Evolutionary conservation across 192 early-diverging fungal species (phyloP), one percentile per base, ranked within the genome.

Genomic region (Chytriomyces confervae): DNA sequence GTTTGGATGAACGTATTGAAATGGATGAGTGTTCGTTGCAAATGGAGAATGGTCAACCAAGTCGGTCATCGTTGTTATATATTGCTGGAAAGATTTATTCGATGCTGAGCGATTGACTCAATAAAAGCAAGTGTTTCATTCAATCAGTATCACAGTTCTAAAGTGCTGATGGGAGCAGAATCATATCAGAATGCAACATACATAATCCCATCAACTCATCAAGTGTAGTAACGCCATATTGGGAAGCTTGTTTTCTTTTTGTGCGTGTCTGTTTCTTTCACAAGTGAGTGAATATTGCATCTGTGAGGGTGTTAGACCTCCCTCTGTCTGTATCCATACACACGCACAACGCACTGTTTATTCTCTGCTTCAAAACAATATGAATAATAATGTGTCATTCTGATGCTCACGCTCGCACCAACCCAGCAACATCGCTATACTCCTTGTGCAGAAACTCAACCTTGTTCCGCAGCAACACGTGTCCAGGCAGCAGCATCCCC

Each of bases 31-130:
- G 75, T 46, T 7, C 66, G 24, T 78, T 72, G 73, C 0, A 7
- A 13, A 1, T 78, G 10, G 0, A 1, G 73, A 11, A 16, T 62
- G 43, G 44, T 77, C 23, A 29, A 11, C 71, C 71, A 64, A 47
- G 53, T 66, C 49, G n/a, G 18, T 76, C 79, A 4, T 78, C 71
- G 9, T 60, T 76, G 18, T 79, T 29, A 27, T 0, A 78, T 23
- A 78, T 78, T 78, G 77, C 57, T 47, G 77, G 61, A 77, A 78
- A 50, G 77, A 78, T 76, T 77, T 53, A 77, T 77, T 16, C 46
- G 1, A 78, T 78, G 77, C 75, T 78, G 53, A 57, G 53, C 36
- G 36, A 36, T 57, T 57, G 53, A 57, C 3, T 57, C 1, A 57
- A 57, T 57, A 20, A 57, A 57, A 57, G 36, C 53, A 57, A 16